Evolutionary conservation across 306 rosid species (phyloP), one percentile per base, ranked within the genome.

Genomic region (Crotalaria pallida): DNA sequence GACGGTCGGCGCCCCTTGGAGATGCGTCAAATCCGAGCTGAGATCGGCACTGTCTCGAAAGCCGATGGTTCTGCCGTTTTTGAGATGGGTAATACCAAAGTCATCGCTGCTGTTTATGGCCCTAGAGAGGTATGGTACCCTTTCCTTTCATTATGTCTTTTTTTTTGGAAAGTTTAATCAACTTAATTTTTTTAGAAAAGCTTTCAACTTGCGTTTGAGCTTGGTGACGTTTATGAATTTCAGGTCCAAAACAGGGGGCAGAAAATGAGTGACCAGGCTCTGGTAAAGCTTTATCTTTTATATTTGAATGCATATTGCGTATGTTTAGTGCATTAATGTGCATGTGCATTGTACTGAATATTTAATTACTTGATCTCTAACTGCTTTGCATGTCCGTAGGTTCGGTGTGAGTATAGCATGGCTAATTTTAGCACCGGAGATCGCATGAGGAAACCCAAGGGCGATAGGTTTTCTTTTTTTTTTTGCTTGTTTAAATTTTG

Each of bases 21-120:
- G 98, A 84, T 89, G 98, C 89, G 98, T 50, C 96, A 92, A 81
- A 87, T 92, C 68, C 88, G 91, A 75, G 96, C 93, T 12, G 93
- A 92, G 81, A 86, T 90, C 61, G 96, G 96, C 56, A 72, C 86
- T 33, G 93, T 92, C n/a, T 85, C 89, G 52, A 90, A 86, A 84
- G 98, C 96, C 0, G 96, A 90, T 47, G 93, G 98, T 36, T 92
- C 96, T 50, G 92, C 96, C 10, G 29, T 84, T 60, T 92, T 92
- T 57, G 96, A 92, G 88, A 92, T 92, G 98, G 96, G 96, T 58
- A 86, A 86, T 82, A 90, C 98, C 62, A 88, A 92, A 80, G 96
- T 90, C 50, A 65, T 92, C 81, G 98, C 96, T 44, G 96, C 96
- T 58, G 96, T 92, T 17, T 92, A 89, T 76, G 97, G 96, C 63